Evolutionary conservation across 345 rosid genomes (phyloP).

Genomic region (Lagerstroemia speciosa): DNA sequence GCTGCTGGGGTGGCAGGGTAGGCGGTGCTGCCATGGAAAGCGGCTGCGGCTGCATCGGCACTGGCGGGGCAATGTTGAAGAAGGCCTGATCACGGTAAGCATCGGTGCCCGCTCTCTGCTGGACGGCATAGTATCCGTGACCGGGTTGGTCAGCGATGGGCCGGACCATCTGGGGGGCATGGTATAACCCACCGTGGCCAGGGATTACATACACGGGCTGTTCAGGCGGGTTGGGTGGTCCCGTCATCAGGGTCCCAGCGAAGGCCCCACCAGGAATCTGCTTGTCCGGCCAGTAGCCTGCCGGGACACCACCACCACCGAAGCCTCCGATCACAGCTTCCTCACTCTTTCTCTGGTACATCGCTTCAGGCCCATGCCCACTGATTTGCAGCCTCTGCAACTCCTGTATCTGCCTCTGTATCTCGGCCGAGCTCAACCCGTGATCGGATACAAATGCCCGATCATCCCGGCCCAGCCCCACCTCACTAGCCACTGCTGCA

Average conservation of each 20-base stretch:
- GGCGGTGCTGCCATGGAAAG: slow-evolving; percentile 24
- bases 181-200: slow-evolving; percentile 34
- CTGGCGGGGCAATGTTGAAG: slow-evolving; percentile 46
- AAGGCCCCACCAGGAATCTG: slow-evolving; percentile 39
- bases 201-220: slow-evolving; percentile 58
- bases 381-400: slow-evolving; percentile 74
- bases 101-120: slow-evolving; percentile 58
- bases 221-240: slow-evolving; percentile 26
- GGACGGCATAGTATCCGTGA: slow-evolving; percentile 57
- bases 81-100: slow-evolving; percentile 65
- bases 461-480: slow-evolving; percentile 23
- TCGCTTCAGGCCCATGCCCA: slow-evolving; percentile 34
- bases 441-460: slow-evolving; percentile 40
- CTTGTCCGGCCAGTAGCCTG: slow-evolving; percentile 54
- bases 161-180: slow-evolving; percentile 37
- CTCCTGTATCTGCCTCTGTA: slow-evolving; percentile 57
- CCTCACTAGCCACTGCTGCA: slow-evolving; percentile 11
- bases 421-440: slow-evolving; percentile 31
- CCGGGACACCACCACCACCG: slow-evolving; percentile 23
- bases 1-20: slow-evolving; percentile 8
- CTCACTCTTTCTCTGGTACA: slow-evolving; percentile 42
- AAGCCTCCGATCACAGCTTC: slow-evolving; percentile 30
- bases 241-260: slow-evolving; percentile 29
- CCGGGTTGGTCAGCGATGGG: slow-evolving; percentile 37
- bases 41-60: slow-evolving; percentile 24